Evolutionary conservation across 2,329 filamentous ascomycete species (phyloP), one percentile per base, ranked within the genome.

Genomic region (Lecanicillium sp.): DNA sequence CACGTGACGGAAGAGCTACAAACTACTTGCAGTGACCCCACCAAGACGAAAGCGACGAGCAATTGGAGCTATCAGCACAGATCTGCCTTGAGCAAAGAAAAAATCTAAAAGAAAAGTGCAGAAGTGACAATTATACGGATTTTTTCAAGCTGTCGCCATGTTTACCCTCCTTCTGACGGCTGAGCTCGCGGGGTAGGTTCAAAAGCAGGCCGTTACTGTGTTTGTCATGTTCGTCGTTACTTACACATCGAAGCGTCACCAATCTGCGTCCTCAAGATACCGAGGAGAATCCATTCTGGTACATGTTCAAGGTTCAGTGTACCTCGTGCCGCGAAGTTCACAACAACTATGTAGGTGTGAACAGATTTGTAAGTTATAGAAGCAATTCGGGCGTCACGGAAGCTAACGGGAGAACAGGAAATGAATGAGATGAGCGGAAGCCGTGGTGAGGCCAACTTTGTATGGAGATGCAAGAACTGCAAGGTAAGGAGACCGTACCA

Each of bases 401-500:
- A 17, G 21, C 35, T 49, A 46, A 15, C 26, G 14, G 32, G 4
- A 2, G n/a, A 44, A 3, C 53, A 95, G 89, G 91, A 97, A 63
- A 78, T 75, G 60, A 90, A 94, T 62, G 90, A 96, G 55, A 83
- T 96, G 66, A 93, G 88, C 54, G 90, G 90, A 29, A 96, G 90
- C 66, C 81, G 89, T 60, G 93, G 93, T 55, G 90, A 97, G 67
- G 93, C 93, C 52, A 97, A 97, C 68, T 98, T 98, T 67, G 93
- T 98, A n/a, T 98, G 93, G 91, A 90, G 83, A 67, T 98, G 93
- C 78, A 95, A 94, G 69, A 91, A 93, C 64, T 98, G 93, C 83
- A 94, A 93, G 80, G 90, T 93, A 56, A 24, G 69, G 15, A 15
- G 11, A 10, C 8, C 19, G 12, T 17, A 19, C 4, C 12, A 3